Base-by-base conservation (phyloP, 768 basidiomycete genomes). In the Xerocomellus dryophilus region DNA sequence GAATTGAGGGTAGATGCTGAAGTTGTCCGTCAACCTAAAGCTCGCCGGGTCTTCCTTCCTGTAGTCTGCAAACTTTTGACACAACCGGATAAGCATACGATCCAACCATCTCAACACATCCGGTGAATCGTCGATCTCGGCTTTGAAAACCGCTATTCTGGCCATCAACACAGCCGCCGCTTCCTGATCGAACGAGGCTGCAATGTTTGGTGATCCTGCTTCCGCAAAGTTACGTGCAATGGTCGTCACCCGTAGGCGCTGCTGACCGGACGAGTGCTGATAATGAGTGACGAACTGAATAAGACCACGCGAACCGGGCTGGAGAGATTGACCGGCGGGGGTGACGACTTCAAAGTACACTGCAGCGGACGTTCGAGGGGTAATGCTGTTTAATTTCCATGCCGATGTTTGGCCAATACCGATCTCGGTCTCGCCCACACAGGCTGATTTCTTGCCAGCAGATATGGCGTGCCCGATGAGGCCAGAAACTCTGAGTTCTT, bases 261-360 rank as follows among this genome's bases (percentile, higher is more conserved):
- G 89, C 66, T 95, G 90, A n/a, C 94, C 97, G 14, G 91, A 92
- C 8, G 96, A 81, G 70, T 98, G 96, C 69, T 98, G 97, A 67
- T 98, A 99, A 68, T 98, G 95, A 15, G 97, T 98, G 52, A 98
- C 91, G 64, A 98, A 98, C 70, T 98, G 97, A 56, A 99, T 92
- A 53, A 98, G 83, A 45, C 97, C 97, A 8, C 93, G 88, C 31
- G 90, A 90, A 52, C 91, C 91, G 7, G 85, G 91, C 61, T 86
- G 85, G 23, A 97, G 77, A 1, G 94, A 88, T 66, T 98, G 93
- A 2, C 95, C 96, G 17, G 95, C 94, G 21, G 94, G 95, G 1
- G 95, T 95, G 57, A 98, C 97, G 27, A 98, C 97, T 69, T 99
- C 97, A 66, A 99, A 98, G 76, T 98, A 99, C 34, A 96, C 93